Percentiles rank a stretch among this genome's conserved stretches.
phyloP scores from a whole-genome alignment of 148 eudicot species.

The Euryodendron excelsum region DNA sequence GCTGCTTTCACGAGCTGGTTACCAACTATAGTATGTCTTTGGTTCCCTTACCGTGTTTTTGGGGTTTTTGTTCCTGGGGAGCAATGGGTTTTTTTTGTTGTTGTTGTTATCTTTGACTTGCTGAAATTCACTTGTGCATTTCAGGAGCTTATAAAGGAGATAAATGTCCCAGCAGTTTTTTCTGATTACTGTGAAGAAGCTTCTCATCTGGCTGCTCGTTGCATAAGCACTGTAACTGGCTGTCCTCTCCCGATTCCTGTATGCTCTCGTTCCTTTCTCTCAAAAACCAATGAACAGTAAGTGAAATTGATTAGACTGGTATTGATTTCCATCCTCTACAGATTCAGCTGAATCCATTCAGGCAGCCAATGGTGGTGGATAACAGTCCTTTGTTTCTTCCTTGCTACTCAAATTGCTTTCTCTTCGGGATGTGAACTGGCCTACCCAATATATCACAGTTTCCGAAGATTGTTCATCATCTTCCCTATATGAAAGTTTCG shows the following conservation, averaged over 20 bases:
- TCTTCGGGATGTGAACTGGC: conserved; percentile 64
- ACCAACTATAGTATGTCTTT: conserved; percentile 65
- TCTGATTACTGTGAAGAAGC: conserved; percentile 96
- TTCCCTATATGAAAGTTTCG: neutral
- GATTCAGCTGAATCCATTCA: conserved; percentile 86
- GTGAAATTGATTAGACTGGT: neutral
- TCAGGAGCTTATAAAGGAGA: conserved; percentile 63
- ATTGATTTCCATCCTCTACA: conserved; percentile 25
- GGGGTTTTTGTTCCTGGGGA: too few species aligned
- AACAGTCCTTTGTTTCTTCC: conserved; percentile 67
- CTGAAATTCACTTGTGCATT: neutral
- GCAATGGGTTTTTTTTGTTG: neutral
- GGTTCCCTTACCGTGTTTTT: too few species aligned
- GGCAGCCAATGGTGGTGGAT: conserved; percentile 87
- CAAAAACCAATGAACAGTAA: neutral
- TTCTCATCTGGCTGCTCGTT: conserved; percentile 65
- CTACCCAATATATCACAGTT: neutral
- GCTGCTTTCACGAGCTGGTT: conserved; percentile 91
- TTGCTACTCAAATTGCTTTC: conserved; percentile 86
- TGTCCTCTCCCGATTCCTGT: conserved; percentile 59
- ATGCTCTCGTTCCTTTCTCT: neutral
- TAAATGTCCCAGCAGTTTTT: conserved; percentile 73
- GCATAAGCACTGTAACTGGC: conserved; percentile 59
- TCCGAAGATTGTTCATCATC: neutral
- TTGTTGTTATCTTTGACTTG: neutral